Evolutionary conservation across 2,329 filamentous ascomycete species (phyloP).

Genomic region (Botryotinia narcissicola): DNA sequence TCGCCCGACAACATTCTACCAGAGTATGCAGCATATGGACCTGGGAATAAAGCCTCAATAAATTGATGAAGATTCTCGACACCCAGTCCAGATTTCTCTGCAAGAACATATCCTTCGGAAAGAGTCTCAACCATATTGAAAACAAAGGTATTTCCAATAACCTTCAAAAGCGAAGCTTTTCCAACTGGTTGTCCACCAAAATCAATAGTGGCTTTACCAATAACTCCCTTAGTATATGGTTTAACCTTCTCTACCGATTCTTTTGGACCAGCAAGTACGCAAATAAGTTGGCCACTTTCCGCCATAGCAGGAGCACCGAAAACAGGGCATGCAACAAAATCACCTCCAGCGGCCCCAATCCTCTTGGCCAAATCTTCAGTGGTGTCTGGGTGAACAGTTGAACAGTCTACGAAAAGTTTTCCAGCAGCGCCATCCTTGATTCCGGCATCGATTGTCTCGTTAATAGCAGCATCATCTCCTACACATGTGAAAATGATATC

Average conservation of each 20-base stretch:
- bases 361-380: slow-evolving; percentile 63
- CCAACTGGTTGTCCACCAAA: slow-evolving; percentile 67
- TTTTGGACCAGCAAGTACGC: slow-evolving; percentile 66
- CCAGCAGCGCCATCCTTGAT: slow-evolving; percentile 56
- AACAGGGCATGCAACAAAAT: slow-evolving; percentile 71
- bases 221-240: slow-evolving; percentile 72
- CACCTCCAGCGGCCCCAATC: slow-evolving; percentile 58
- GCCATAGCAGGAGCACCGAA: slow-evolving; percentile 72
- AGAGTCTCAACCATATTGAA: slow-evolving; percentile 71
- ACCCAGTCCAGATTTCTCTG: slow-evolving; percentile 78
- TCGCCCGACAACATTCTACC: slow-evolving; percentile 72
- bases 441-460: slow-evolving; percentile 57
- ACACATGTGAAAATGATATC: slow-evolving; percentile 83
- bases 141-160: slow-evolving; percentile 85
- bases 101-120: slow-evolving; percentile 73
- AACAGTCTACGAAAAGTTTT: slow-evolving; percentile 85
- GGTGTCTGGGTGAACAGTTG: slow-evolving; percentile 81
- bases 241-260: slow-evolving; percentile 60
- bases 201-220: slow-evolving; percentile 66
- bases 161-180: slow-evolving; percentile 66
- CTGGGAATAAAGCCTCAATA: slow-evolving; percentile 71
- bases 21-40: slow-evolving; percentile 72
- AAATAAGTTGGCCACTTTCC: slow-evolving; percentile 67
- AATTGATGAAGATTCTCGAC: slow-evolving; percentile 67
- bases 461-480: slow-evolving; percentile 72